Evolutionary conservation across 1,284 basidiomycete species (phyloP).

Genomic region (Vanrija pseudolonga): DNA sequence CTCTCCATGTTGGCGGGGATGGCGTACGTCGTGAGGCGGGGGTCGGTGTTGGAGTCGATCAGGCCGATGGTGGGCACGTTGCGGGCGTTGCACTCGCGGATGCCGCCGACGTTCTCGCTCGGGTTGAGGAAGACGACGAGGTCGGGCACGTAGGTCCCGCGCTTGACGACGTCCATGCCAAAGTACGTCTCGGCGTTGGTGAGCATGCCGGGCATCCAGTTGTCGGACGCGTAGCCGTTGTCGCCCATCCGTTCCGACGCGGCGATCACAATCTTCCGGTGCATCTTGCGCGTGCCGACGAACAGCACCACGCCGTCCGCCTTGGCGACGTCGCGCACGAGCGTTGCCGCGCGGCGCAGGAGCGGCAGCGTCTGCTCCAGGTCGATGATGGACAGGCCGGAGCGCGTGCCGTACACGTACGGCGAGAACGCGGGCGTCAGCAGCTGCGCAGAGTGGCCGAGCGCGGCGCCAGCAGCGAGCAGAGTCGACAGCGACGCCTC

Average conservation of each 20-base stretch:
- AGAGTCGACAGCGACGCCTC: conserved; percentile 71
- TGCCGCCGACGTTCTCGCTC: conserved; percentile 71
- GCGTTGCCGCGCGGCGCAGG: conserved; percentile 80
- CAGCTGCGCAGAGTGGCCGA: conserved; percentile 79
- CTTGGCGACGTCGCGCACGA: conserved; percentile 77
- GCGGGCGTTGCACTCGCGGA: conserved; percentile 77
- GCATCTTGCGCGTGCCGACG: conserved; percentile 77
- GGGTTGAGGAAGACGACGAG: conserved; percentile 87
- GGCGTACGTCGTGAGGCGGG: conserved; percentile 93
- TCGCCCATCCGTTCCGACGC: conserved; percentile 74
- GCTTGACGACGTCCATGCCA: conserved; percentile 58
- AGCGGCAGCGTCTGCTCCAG: conserved; percentile 90
- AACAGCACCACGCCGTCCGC: conserved; percentile 84
- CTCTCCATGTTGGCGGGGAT: conserved; percentile 87
- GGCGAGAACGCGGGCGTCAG: conserved; percentile 85
- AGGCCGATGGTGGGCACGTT: conserved; percentile 86
- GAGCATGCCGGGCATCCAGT: conserved; percentile 91
- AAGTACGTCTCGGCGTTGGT: conserved; percentile 84
- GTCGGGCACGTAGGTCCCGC: conserved; percentile 70
- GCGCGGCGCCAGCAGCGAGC: conserved; percentile 86
- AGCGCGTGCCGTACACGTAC: conserved; percentile 89
- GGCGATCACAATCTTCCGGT: conserved; percentile 69
- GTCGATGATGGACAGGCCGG: conserved; percentile 90
- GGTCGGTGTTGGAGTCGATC: conserved; percentile 93
- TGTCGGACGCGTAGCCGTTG: conserved; percentile 74